Evolutionary conservation across 1,284 basidiomycete genomes (phyloP).

Genomic region (Coniferiporia weirii): DNA sequence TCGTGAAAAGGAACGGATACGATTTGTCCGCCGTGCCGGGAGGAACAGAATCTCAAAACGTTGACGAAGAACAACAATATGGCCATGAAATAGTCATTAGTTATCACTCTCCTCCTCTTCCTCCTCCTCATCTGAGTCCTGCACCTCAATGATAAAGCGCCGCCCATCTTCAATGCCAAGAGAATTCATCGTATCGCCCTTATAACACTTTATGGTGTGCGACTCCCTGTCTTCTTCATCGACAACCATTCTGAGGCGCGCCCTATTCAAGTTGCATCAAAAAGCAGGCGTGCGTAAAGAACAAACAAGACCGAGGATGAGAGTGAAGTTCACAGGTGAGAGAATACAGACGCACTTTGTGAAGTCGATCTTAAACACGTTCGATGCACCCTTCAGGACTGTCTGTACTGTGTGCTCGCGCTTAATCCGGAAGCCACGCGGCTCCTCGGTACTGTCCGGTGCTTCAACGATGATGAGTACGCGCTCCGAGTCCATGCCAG

Average conservation of each 20-base stretch:
- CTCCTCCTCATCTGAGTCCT: slow-evolving; percentile 1
- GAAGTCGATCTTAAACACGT: slow-evolving; percentile 13
- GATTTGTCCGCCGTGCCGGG: too few species aligned
- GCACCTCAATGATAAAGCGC: slow-evolving; percentile 5
- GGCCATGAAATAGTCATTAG: not conserved
- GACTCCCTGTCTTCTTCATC: not conserved
- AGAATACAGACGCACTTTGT: slow-evolving; percentile 1
- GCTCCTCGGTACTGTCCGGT: slow-evolving; percentile 5
- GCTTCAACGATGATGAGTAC: slow-evolving; percentile 12
- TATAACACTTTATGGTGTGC: slow-evolving; percentile 10
- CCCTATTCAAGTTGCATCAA: not conserved
- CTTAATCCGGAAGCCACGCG: slow-evolving; percentile 12
- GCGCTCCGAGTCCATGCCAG: not conserved
- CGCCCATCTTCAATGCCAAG: slow-evolving; percentile 8
- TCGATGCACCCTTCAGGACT: slow-evolving; percentile 15
- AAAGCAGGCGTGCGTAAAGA: not conserved
- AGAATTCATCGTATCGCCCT: slow-evolving; percentile 4
- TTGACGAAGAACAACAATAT: too few species aligned
- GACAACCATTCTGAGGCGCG: slow-evolving; percentile 10
- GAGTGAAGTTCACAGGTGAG: not conserved
- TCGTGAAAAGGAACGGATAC: too few species aligned
- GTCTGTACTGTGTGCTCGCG: slow-evolving; percentile 13
- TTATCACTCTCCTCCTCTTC: not conserved
- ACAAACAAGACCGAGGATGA: not conserved
- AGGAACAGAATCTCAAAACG: too few species aligned